phyloP scores from a whole-genome alignment of 345 rosid genomes.

The Zanthoxylum bungeanum region DNA sequence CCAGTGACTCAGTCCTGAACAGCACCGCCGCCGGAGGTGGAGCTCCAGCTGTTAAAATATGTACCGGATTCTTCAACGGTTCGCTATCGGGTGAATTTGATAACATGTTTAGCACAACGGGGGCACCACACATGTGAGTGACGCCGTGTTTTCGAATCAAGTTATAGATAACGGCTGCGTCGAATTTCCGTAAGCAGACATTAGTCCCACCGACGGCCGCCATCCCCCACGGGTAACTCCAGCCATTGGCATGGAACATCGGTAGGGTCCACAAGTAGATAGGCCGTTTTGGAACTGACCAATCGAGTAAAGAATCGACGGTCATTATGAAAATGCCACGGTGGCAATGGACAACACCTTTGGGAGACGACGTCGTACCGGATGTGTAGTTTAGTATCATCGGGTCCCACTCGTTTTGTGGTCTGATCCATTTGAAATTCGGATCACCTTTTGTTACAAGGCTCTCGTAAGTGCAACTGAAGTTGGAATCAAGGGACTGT shows the following conservation, averaged over 20 bases:
- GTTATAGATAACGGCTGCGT: conserved; percentile 42
- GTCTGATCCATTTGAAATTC: conserved; percentile 47
- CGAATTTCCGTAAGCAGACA: conserved; percentile 70
- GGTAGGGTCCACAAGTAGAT: conserved; percentile 89
- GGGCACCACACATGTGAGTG: conserved; percentile 90
- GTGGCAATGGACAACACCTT: conserved; percentile 85
- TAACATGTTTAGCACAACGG: conserved; percentile 77
- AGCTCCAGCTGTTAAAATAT: conserved; percentile 72
- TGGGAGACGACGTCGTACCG: conserved; percentile 86
- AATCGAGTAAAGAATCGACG: conserved; percentile 48
- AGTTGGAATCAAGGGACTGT: conserved; percentile 11
- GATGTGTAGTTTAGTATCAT: conserved; percentile 72
- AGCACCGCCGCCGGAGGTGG: conserved; percentile 79
- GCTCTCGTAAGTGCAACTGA: conserved; percentile 43
- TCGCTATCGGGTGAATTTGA: conserved; percentile 32
- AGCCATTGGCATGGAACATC: conserved; percentile 85
- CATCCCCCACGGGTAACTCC: conserved; percentile 73
- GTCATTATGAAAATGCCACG: conserved; percentile 55
- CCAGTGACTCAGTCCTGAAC: conserved; percentile 54
- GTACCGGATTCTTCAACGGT: conserved; percentile 44
- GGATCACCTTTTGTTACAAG: conserved; percentile 51
- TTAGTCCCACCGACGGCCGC: conserved; percentile 86
- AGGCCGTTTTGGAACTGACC: conserved; percentile 58
- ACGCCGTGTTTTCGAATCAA: conserved; percentile 54
- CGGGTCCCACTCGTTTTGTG: conserved; percentile 65